Evolutionary conservation across 2,329 filamentous ascomycete species (phyloP), one percentile per base, ranked within the genome.

Genomic region (Annulohypoxylon truncatum): DNA sequence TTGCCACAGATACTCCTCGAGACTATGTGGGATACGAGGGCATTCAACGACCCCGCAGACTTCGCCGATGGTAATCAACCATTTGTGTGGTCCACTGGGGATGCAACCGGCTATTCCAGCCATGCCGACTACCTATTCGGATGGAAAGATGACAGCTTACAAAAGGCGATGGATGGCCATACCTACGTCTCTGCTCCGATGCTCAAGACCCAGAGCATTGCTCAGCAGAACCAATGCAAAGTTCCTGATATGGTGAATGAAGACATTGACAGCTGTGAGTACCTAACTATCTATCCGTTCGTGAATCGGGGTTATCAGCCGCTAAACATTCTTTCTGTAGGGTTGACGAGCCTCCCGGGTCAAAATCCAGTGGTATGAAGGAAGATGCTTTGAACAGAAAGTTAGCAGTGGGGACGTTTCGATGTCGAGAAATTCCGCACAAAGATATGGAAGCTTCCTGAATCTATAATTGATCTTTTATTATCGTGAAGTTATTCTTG

Each of bases 111-210:
- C 1, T 81, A 75, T 40, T 73, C 75, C 0, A 76, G 73, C 54
- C 80, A 82, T 53, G 80, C 79, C 7, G 81, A 82, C 33, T 82
- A 82, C 67, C 68, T 82, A 18, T 82, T 82, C 61, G 80, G 80
- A 12, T 82, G 80, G 80, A 79, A 81, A 69, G 80, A 75, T 52
- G 75, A 82, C 63, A 69, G 79, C 8, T 77, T 82, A 13, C 81
- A 82, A 68, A 77, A 69, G 65, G 78, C 77, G 15, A 79, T 80
- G 76, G 78, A 80, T 48, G 75, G 68, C 0, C 77, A 79, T 51
- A 76, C 75, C 1, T 75, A 75, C 40, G 73, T 75, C 10, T 74
- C 73, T 10, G 73, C 73, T 3, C 74, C 74, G 10, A 73, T 67
- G 67, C 66, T 75, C 33, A 73, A 72, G 67, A 71, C 70, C 1